phyloP scores from a whole-genome alignment of 1,139 yeast species.

The Pichia sp. region DNA sequence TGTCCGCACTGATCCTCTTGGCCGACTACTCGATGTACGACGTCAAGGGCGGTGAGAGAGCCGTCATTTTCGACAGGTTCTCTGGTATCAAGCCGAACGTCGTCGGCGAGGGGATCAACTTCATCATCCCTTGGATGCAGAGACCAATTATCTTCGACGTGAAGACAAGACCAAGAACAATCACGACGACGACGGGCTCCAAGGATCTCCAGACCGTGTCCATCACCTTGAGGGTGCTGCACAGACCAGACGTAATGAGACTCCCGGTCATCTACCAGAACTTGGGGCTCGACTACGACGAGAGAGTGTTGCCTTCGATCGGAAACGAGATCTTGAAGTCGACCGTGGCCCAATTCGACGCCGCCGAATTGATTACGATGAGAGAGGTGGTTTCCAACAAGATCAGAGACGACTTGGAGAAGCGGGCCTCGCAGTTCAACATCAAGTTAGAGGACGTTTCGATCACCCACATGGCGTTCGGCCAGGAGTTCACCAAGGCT shows the following conservation, averaged over 20 bases:
- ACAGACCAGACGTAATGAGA: slow-evolving; percentile 82
- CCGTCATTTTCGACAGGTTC: slow-evolving; percentile 90
- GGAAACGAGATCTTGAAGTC: slow-evolving; percentile 94
- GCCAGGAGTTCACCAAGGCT: slow-evolving; percentile 94
- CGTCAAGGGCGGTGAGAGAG: slow-evolving; percentile 93
- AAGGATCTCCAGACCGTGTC: slow-evolving; percentile 96
- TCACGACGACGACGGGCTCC: slow-evolving; percentile 93
- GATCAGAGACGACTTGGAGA: slow-evolving; percentile 80
- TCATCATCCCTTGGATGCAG: slow-evolving; percentile 93
- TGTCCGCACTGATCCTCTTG: slow-evolving; percentile 61
- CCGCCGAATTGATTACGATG: slow-evolving; percentile 95
- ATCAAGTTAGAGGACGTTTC: slow-evolving; percentile 94
- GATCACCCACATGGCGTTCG: slow-evolving; percentile 96
- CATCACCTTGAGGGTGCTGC: slow-evolving; percentile 85
- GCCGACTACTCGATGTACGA: slow-evolving; percentile 80
- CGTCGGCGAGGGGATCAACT: slow-evolving; percentile 95
- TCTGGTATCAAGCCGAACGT: slow-evolving; percentile 83
- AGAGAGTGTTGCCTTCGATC: slow-evolving; percentile 93
- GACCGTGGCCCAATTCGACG: slow-evolving; percentile 96
- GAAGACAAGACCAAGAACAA: slow-evolving; percentile 86
- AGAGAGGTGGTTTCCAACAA: slow-evolving; percentile 90
- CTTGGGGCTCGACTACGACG: slow-evolving; percentile 93
- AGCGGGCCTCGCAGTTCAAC: slow-evolving; percentile 82
- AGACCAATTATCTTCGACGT: slow-evolving; percentile 87
- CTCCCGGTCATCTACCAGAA: slow-evolving; percentile 86